Base-by-base conservation (phyloP, 2,329 filamentous ascomycete species). In the Colletotrichum simmondsii region DNA sequence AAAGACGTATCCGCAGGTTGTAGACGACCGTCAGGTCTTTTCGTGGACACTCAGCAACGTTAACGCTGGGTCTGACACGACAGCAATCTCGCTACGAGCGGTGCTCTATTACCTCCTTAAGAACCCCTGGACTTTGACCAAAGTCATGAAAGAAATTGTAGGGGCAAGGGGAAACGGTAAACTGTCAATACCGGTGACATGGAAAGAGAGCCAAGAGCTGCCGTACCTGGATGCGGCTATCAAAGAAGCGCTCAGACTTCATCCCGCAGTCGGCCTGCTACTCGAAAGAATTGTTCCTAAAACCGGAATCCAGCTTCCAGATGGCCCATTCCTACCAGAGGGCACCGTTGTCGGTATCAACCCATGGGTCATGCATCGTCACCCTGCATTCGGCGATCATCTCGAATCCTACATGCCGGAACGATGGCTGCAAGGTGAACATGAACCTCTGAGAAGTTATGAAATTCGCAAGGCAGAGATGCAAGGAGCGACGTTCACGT, bases 61-160 rank as follows among this genome's bases (percentile, higher is more conserved):
- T 28, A 72, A 82, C 49, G 83, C 82, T 7, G 82, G 81, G 19
- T 80, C 79, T 2, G 82, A 84, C 46, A 83, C 83, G 1, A 84
- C 81, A 0, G 80, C 82, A 2, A 77, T 81, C n/a, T 78, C 78
- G 2, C 77, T 84, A 32, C 77, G 80, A 7, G 79, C 83, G 19
- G 75, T 81, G 19, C 76, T 86, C 10, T 86, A 84, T 75, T 79
- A 81, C 63, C 76, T 82, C n/a, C 77, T 85, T 46, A 81, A 81
- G 46, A 75, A 82, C 69, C 79, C 80, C 3, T 57, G 66, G 0
- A 73, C 75, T n/a, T 74, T 75, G 46, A 79, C 75, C 67, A 78
- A 79, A 16, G 65, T 75, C 12, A 42, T 70, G 16, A 52, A 49
- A 5, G 72, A 76, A 30, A 19, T 63, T 28, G 35, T 35, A 1